Evolutionary conservation across 345 rosid genomes (phyloP).

Genomic region (Abelmoschus esculentus): DNA sequence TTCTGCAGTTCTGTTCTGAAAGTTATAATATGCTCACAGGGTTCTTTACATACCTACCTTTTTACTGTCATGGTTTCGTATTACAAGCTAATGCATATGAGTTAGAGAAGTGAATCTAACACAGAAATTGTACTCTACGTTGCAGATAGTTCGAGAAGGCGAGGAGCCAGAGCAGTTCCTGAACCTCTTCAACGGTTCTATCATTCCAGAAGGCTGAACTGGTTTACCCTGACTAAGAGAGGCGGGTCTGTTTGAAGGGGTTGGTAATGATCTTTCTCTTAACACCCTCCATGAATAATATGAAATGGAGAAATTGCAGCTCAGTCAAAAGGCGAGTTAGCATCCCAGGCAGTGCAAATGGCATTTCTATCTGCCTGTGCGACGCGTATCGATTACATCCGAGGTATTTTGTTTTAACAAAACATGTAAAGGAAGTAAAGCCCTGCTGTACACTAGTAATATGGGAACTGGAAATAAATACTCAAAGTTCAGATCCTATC

Average conservation of each 20-base stretch:
- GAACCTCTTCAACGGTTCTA: slow-evolving; percentile 23
- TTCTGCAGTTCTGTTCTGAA: background rate
- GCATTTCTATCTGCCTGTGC: slow-evolving; percentile 26
- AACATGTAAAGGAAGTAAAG: slow-evolving; percentile 29
- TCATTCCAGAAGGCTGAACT: slow-evolving; percentile 22
- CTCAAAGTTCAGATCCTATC: slow-evolving; percentile 7
- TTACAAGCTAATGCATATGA: slow-evolving; percentile 2
- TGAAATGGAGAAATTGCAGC: slow-evolving; percentile 4
- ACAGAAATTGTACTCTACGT: background rate
- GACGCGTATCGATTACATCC: slow-evolving; percentile 11
- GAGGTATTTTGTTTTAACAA: background rate
- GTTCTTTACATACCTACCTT: too few relatives aligned
- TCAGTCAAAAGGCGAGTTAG: slow-evolving; percentile 14
- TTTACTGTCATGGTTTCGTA: background rate
- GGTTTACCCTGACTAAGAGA: background rate
- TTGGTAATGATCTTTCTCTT: background rate
- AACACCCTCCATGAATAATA: background rate
- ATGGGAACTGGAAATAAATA: slow-evolving; percentile 19
- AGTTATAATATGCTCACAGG: background rate
- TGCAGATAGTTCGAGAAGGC: slow-evolving; percentile 37
- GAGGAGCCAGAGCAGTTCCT: slow-evolving; percentile 38
- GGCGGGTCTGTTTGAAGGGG: background rate
- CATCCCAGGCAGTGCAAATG: slow-evolving; percentile 38
- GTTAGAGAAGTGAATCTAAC: background rate
- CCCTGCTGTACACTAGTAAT: slow-evolving; percentile 7